Evolutionary conservation across 1,284 basidiomycete genomes (phyloP).

Genomic region (Microbotryum saponariae): DNA sequence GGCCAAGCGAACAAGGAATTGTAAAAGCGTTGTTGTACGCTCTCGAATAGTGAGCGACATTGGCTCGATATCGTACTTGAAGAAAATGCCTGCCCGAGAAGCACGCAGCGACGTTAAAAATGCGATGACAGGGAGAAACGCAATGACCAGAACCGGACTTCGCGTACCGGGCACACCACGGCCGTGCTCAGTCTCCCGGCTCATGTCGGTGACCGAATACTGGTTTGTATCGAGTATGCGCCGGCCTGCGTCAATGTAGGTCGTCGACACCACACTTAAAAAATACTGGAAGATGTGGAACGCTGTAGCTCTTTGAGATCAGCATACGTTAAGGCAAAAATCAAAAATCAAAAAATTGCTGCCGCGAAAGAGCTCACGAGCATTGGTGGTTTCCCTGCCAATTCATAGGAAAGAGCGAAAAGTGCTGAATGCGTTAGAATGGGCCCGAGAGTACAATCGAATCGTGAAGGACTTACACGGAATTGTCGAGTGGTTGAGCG

Average conservation of each 20-base stretch:
- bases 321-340: neutral
- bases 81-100: slow-evolving; percentile 62
- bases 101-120: neutral
- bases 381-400: slow-evolving; percentile 62
- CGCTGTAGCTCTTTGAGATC: slow-evolving; percentile 45
- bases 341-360: neutral
- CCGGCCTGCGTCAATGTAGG: slow-evolving; percentile 67
- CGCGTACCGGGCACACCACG: slow-evolving; percentile 58
- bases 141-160: neutral
- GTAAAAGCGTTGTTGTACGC: slow-evolving; percentile 69
- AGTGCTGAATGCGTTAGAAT: neutral
- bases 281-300: slow-evolving; percentile 96
- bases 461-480: slow-evolving; percentile 37
- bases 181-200: slow-evolving; percentile 65
- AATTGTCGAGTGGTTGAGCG: slow-evolving; percentile 84
- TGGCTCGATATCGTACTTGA: slow-evolving; percentile 94
- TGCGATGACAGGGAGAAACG: neutral
- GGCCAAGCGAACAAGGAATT: slow-evolving; percentile 68
- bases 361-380: slow-evolving; percentile 53
- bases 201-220: slow-evolving; percentile 93
- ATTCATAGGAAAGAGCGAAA: slow-evolving; percentile 1
- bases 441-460: no score
- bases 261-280: slow-evolving; percentile 87
- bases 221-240: slow-evolving; percentile 66
- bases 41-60: slow-evolving; percentile 76